These are phyloP conservation scores for Volvariella volvacea DNA, from an alignment of 1,284 basidiomycete genomes.

Conservation along the genomic window DNA sequence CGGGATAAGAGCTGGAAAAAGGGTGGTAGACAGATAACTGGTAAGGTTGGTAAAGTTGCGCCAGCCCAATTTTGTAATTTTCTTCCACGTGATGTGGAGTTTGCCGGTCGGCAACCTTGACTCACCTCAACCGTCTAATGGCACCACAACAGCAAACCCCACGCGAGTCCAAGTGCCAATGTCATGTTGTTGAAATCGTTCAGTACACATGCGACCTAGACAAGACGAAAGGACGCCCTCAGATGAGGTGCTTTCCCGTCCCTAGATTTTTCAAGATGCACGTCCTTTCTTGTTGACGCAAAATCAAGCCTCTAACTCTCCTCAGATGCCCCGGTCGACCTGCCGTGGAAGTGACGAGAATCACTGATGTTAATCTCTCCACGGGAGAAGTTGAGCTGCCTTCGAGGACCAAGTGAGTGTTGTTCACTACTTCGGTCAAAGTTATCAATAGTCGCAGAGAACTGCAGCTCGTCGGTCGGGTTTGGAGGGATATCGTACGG, in stretches of 20 bases:
- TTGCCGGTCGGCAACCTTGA: conserved; percentile 1
- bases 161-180: conserved; percentile 19
- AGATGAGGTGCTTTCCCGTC: conserved; percentile 59
- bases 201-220: conserved; percentile 57
- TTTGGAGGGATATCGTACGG: conserved; percentile 41
- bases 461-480: conserved; percentile 28
- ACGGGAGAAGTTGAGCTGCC: conserved; percentile 65
- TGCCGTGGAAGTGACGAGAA: conserved; percentile 65
- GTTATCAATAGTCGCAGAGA: too few relatives aligned
- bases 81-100: conserved; percentile 21
- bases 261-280: conserved; percentile 68
- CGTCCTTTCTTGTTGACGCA: too few relatives aligned
- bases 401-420: conserved; percentile 32
- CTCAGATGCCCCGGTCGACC: conserved; percentile 55
- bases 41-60: conserved; percentile 20
- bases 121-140: not conserved
- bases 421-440: too few relatives aligned
- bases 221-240: conserved; percentile 20
- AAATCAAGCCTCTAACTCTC: conserved; percentile 3
- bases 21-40: conserved; percentile 13
- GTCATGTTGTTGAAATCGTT: conserved; percentile 63
- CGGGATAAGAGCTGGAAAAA: conserved; percentile 28
- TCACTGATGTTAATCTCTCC: conserved; percentile 43
- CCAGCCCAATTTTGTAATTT: conserved; percentile 30
- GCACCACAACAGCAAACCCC: not conserved